These are phyloP conservation scores for Amanita muscaria DNA, from an alignment of 768 basidiomycete genomes.

Conservation along the genomic window DNA sequence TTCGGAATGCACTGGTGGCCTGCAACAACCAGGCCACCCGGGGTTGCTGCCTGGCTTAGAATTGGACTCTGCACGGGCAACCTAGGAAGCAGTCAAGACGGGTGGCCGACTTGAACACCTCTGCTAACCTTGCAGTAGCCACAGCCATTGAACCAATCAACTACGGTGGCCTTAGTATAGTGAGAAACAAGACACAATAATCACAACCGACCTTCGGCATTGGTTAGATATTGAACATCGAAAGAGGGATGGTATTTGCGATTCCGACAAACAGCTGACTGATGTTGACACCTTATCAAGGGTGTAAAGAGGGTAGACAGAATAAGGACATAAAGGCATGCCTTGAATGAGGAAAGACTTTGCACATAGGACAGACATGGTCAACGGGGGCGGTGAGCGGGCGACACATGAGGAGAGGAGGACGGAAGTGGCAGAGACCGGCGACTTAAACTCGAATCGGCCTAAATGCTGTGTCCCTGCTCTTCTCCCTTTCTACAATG, in stretches of 20 bases:
- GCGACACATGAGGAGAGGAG: constrained; percentile 54
- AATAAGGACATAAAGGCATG: constrained; percentile 17
- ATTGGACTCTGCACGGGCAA: constrained; percentile 55
- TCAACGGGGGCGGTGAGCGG: constrained; percentile 61
- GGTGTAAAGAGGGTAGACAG: constrained; percentile 14
- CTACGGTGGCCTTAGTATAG: constrained; percentile 27
- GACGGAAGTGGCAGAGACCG: neutral
- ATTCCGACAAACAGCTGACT: constrained; percentile 69
- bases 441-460: neutral
- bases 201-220: constrained; percentile 66
- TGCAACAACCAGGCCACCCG: constrained; percentile 88
- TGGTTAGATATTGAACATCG: constrained; percentile 74
- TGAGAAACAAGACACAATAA: constrained; percentile 10
- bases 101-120: constrained; percentile 7
- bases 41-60: constrained; percentile 52
- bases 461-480: constrained; percentile 11
- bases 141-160: constrained; percentile 78
- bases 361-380: constrained; percentile 79
- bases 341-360: constrained; percentile 66
- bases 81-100: constrained; percentile 37
- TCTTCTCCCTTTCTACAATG: constrained; percentile 40
- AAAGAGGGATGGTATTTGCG: constrained; percentile 63
- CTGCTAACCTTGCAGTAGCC: constrained; percentile 78
- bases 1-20: constrained; percentile 56
- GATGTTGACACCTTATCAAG: constrained; percentile 61